Conservation (phyloP, 805 yeast genomes). For the Starmerella bacillaris region DNA sequence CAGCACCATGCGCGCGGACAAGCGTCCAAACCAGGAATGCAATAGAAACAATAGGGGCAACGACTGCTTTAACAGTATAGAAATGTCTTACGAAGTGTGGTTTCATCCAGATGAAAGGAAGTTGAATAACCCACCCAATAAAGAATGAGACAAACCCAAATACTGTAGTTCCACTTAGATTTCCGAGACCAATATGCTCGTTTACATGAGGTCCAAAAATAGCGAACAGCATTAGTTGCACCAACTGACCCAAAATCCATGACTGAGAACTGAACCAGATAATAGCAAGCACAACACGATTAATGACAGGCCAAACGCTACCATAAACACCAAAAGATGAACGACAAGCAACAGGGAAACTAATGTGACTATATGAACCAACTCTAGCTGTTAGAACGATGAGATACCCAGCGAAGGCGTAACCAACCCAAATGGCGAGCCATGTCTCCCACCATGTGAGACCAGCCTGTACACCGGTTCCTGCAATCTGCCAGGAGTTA, state of each 20-base stretch:
- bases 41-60: conserved; percentile 70
- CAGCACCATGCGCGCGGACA: conserved; percentile 62
- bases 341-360: conserved; percentile 70
- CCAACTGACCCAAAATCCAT: conserved; percentile 71
- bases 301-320: conserved; percentile 71
- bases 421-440: conserved; percentile 79
- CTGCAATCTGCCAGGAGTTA: conserved; percentile 82
- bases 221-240: conserved; percentile 55
- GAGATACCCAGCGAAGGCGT: conserved; percentile 48
- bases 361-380: conserved; percentile 63
- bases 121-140: conserved; percentile 60
- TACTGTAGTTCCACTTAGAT: conserved; percentile 44
- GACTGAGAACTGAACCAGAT: conserved; percentile 83
- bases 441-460: conserved; percentile 84
- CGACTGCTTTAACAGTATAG: conserved; percentile 61
- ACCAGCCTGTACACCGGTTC: conserved; percentile 63
- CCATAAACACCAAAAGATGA: conserved; percentile 78
- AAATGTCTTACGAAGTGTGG: conserved; percentile 72
- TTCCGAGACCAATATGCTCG: conserved; percentile 33
- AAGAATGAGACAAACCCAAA: conserved; percentile 61
- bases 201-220: conserved; percentile 31
- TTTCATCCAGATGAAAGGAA: conserved; percentile 65
- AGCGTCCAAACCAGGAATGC: conserved; percentile 73
- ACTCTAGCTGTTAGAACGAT: conserved; percentile 56
- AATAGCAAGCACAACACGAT: conserved; percentile 72